These are phyloP conservation scores for Escovopsis sp. DNA, from an alignment of 2,329 filamentous ascomycete species.

Conservation along the genomic window DNA sequence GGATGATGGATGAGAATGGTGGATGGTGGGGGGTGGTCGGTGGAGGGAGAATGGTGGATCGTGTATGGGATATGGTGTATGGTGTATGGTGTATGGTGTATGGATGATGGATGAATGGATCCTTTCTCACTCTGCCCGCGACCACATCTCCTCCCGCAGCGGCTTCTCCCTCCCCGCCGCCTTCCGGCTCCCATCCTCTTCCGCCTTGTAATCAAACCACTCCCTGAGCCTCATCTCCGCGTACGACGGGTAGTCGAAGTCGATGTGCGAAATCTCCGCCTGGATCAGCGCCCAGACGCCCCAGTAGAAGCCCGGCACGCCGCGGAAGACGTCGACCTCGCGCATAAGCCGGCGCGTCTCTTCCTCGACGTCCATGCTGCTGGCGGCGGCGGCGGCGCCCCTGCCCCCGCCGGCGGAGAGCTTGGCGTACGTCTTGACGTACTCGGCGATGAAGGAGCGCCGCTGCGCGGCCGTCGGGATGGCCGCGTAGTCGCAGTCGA, in stretches of 20 bases:
- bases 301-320: conserved; percentile 80
- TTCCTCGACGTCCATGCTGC: conserved; percentile 34
- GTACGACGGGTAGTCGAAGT: conserved; percentile 91
- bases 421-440: conserved; percentile 59
- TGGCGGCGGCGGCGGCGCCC: no score
- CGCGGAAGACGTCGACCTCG: conserved; percentile 78
- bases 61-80: no score
- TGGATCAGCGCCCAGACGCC: conserved; percentile 95
- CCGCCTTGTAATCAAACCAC: conserved; percentile 83
- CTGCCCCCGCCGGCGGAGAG: no score
- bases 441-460: conserved; percentile 67
- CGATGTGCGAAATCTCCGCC: conserved; percentile 82
- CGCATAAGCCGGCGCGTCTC: conserved; percentile 55
- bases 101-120: no score
- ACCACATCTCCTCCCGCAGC: conserved; percentile 69
- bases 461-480: conserved; percentile 68
- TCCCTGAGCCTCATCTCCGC: conserved; percentile 75
- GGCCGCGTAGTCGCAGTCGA: conserved; percentile 79
- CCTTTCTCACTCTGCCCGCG: conserved; percentile 15
- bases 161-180: conserved; percentile 43
- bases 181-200: conserved; percentile 46
- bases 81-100: no score
- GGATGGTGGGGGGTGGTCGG: no score
- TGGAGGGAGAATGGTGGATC: no score
- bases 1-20: no score